A percentile compares a stretch with the other conserved stretches of the same genome.
Evolutionary conservation across 2,329 filamentous ascomycete species (phyloP).

Genomic region (Penicillium sp.): DNA sequence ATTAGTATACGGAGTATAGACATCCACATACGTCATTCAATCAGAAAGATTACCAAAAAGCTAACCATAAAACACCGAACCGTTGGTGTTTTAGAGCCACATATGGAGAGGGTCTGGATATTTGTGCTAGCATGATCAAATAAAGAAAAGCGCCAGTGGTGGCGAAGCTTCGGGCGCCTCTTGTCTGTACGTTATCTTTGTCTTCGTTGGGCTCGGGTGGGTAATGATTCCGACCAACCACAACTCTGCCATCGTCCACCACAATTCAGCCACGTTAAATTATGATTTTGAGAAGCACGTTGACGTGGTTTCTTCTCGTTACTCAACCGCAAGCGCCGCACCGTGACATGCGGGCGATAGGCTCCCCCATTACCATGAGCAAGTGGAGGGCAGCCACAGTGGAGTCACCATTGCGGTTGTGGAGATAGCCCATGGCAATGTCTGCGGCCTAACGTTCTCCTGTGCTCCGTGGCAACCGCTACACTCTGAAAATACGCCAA

Average conservation of each 20-base stretch:
- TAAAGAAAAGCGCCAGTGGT: constrained; percentile 1
- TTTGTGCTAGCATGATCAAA: background rate
- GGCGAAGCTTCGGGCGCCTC: constrained; percentile 9
- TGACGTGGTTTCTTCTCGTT: background rate
- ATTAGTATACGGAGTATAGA: background rate
- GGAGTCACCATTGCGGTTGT: constrained; percentile 5
- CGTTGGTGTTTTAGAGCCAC: background rate
- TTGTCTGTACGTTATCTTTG: background rate
- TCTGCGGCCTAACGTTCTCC: constrained; percentile 9
- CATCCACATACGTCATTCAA: background rate
- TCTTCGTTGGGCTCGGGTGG: constrained; percentile 7
- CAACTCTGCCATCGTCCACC: background rate
- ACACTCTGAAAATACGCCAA: constrained; percentile 1
- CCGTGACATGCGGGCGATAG: background rate
- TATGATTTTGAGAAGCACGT: background rate
- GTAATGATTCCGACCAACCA: background rate
- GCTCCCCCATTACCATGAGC: background rate
- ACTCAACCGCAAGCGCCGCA: background rate
- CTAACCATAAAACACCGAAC: background rate
- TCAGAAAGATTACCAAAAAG: background rate
- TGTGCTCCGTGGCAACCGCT: background rate
- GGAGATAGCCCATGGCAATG: background rate
- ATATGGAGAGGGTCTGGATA: background rate
- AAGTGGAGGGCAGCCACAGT: constrained; percentile 10
- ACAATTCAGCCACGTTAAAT: background rate